Evolutionary conservation across 2,329 filamentous ascomycete genomes (phyloP), one percentile per base, ranked within the genome.

Genomic region (Juglanconis oblonga): DNA sequence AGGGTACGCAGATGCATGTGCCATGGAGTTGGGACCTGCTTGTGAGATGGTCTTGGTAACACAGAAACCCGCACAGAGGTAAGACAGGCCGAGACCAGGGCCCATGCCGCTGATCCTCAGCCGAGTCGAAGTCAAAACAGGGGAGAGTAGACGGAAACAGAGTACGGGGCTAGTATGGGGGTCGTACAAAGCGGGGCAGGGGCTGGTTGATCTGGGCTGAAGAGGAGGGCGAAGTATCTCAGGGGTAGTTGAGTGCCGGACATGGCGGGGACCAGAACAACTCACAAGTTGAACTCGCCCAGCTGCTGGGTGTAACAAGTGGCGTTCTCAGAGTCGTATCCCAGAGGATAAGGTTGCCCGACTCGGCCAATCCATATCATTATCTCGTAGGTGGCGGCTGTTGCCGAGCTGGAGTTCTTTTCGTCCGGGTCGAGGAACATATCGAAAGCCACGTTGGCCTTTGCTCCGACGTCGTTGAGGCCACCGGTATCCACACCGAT

Each of bases 331-430:
- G 63, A 61, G 45, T 63, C 57, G 52, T 64, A 68, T 33, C 69
- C 69, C 31, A 73, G 57, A 10, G 71, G 71, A 33, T 67, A 62
- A 4, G 71, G 66, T 33, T 64, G 29, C 14, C 71, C 71, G 38
- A 71, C 63, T 35, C 52, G 64, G 7, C 69, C 71, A 3, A 73
- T 63, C 71, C 71, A 73, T 40, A 73, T 65, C 71, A 73, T 73
- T 54, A 73, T 69, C 62, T 73, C 71, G 42, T 67, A 70, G 54
- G 65, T 66, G 11, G 71, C 68, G 35, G 64, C 64, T 31, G 66
- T 67, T 44, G 70, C 69, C 53, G 64, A 66, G 29, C 64, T 63
- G 2, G 71, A 63, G 6, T 62, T 65, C 10, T 49, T 59, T 31
- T 64, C 54, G 61, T 71, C 66, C 52, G 56, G 66, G 64, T 72